Percentiles rank a stretch among this genome's conserved stretches.
Evolutionary conservation across 345 rosid genomes (phyloP).

Genomic region (Citrus cavaleriei): DNA sequence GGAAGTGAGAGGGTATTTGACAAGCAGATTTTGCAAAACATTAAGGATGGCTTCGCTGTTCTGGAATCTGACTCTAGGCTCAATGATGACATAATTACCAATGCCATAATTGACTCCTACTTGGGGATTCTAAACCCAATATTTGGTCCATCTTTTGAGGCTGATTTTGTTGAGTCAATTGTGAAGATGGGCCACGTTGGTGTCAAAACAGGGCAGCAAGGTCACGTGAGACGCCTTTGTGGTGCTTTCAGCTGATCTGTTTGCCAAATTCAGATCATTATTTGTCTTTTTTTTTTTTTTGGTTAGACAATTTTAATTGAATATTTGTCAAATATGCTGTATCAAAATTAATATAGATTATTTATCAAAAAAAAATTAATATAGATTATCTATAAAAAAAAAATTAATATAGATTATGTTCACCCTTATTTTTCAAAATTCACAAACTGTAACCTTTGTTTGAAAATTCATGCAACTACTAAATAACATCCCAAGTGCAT

Average conservation of each 20-base stretch:
- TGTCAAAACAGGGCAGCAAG: constrained; percentile 56
- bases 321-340: too few relatives aligned
- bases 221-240: constrained; percentile 69
- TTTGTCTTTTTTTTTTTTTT: not conserved
- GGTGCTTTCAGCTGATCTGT: constrained; percentile 41
- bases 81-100: constrained; percentile 50
- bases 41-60: constrained; percentile 63
- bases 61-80: constrained; percentile 72
- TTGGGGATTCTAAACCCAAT: constrained; percentile 28
- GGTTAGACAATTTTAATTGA: too few relatives aligned
- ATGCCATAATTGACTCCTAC: constrained; percentile 47
- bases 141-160: constrained; percentile 39
- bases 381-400: too few relatives aligned
- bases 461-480: too few relatives aligned
- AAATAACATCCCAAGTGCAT: too few relatives aligned
- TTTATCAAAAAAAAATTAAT: too few relatives aligned
- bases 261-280: not conserved
- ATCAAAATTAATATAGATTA: too few relatives aligned
- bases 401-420: too few relatives aligned
- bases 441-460: too few relatives aligned
- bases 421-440: too few relatives aligned
- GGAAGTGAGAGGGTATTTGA: constrained; percentile 46
- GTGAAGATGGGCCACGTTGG: constrained; percentile 65
- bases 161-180: constrained; percentile 61
- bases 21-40: constrained; percentile 54